Evolutionary conservation across 1,284 basidiomycete genomes (phyloP), one percentile per base, ranked within the genome.

Genomic region (Tilletia walkeri): DNA sequence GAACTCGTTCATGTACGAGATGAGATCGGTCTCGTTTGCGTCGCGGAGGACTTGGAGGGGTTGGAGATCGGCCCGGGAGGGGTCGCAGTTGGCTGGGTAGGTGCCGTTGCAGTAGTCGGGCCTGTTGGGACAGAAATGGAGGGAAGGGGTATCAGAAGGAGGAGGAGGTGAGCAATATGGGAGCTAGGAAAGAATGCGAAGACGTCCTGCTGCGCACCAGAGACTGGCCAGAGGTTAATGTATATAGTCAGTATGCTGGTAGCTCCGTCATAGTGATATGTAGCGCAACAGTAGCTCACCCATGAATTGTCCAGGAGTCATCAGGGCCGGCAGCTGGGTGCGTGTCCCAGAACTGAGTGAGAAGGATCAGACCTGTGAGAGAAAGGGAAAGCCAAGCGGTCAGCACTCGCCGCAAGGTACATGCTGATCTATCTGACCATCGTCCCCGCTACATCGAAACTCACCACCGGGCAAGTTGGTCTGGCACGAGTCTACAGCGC

Each of bases 301-400:
- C 76, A 53, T 78, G 76, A 53, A 78, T 76, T 0, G 77, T 78
- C 75, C 75, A 78, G 1, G 66, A 66, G 53, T 76, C 72, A 0
- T 47, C 41, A 1, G 75, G 77, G 0, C 77, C 77, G n/a, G 76
- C 76, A 38, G 75, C 70, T 0, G 77, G 77, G 2, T 67, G 66
- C 7, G 67, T 75, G 67, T 78, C 77, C 77, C 77, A 78, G 72
- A 78, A 78, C 30, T 73, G 70, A 2, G 75, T 76, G 1, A 76
- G 65, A 0, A 78, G 72, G 1, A 78, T 41, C n/a, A 78, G 68
- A 18, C 77, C 65, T 34, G 45, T 16, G 10, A 18, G 63, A 10
- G 63, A 45, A n/a, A 2, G 3, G 10, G 50, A 24, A 18, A 59
- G 7, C 2, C 34, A 36, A 30, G 24, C 24, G 24, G 20, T 36